Evolutionary conservation across 805 yeast species (phyloP).

Genomic region (Schizosaccharomyces cryophilus): DNA sequence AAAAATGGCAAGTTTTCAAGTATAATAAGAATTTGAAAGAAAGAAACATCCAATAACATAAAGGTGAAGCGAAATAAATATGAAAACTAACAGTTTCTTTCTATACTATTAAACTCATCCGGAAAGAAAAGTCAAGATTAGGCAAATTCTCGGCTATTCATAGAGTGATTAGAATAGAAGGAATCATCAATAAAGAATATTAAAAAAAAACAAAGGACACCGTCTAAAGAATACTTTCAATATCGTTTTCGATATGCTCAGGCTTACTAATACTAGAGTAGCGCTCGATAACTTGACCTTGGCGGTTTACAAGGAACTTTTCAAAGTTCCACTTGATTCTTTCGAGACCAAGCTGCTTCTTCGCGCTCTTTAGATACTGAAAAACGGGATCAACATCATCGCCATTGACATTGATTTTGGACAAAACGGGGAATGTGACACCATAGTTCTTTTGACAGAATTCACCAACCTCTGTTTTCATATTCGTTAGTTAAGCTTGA

Average conservation of each 20-base stretch:
- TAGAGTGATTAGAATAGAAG: too few relatives aligned
- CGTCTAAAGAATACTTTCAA: constrained; percentile 1
- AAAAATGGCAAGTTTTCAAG: too few relatives aligned
- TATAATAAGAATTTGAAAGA: too few relatives aligned
- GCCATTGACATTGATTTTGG: constrained; percentile 80
- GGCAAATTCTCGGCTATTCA: too few relatives aligned
- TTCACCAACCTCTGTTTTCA: constrained; percentile 21
- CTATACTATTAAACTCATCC: too few relatives aligned
- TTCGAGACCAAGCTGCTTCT: constrained; percentile 12
- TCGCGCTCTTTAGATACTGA: constrained; percentile 43
- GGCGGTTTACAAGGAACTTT: constrained; percentile 35
- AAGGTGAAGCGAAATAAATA: too few relatives aligned
- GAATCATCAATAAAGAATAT: too few relatives aligned
- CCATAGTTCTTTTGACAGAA: constrained; percentile 69
- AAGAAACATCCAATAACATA: too few relatives aligned
- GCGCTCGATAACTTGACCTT: constrained; percentile 36
- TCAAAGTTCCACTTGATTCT: constrained; percentile 41
- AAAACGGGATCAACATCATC: constrained; percentile 55
- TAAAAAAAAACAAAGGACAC: too few relatives aligned
- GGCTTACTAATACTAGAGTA: constrained; percentile 52
- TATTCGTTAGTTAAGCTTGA: too few relatives aligned
- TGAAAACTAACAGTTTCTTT: too few relatives aligned
- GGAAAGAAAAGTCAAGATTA: too few relatives aligned
- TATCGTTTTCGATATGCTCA: neutral
- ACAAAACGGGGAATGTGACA: constrained; percentile 70